A percentile compares a stretch with the other conserved stretches of the same genome.
phyloP scores from a whole-genome alignment of 2,329 filamentous ascomycete species.

The Phoma sp. region DNA sequence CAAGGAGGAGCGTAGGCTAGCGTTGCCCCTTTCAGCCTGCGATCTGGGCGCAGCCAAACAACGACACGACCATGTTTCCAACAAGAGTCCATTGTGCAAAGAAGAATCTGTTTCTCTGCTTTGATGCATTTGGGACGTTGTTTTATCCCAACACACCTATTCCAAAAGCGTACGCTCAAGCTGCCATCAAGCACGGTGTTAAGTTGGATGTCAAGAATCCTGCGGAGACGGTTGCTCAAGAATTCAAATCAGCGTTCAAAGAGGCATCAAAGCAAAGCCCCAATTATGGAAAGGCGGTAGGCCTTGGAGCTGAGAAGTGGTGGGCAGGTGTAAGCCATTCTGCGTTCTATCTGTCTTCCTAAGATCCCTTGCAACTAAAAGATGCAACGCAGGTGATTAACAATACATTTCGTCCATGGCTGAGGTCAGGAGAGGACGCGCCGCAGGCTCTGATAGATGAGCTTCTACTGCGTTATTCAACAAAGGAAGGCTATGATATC shows the following conservation, averaged over 20 bases:
- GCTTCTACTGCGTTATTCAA: slow-evolving; percentile 61
- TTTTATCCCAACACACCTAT: slow-evolving; percentile 61
- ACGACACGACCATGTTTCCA: slow-evolving; percentile 11
- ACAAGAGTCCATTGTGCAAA: slow-evolving; percentile 18
- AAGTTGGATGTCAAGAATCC: slow-evolving; percentile 47
- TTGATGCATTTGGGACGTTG: slow-evolving; percentile 71
- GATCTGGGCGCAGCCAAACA: slow-evolving; percentile 17
- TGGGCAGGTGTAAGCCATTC: slow-evolving; percentile 61
- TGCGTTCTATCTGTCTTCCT: not conserved
- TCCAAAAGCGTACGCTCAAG: slow-evolving; percentile 59
- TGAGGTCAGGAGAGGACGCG: slow-evolving; percentile 41
- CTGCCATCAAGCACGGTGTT: slow-evolving; percentile 60
- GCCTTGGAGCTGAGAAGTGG: slow-evolving; percentile 61
- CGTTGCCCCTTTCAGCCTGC: slow-evolving; percentile 25
- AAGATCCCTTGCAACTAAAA: not conserved
- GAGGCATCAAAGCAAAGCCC: slow-evolving; percentile 56
- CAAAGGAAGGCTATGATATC: slow-evolving; percentile 59
- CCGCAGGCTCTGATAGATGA: slow-evolving; percentile 55
- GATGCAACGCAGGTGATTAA: slow-evolving; percentile 55
- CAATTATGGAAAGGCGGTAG: slow-evolving; percentile 64
- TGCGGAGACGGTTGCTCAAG: slow-evolving; percentile 33
- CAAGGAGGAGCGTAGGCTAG: slow-evolving; percentile 16
- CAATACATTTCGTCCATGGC: slow-evolving; percentile 51
- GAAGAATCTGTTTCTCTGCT: slow-evolving; percentile 62
- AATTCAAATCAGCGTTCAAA: slow-evolving; percentile 55